These are phyloP conservation scores for Cryptosporidium ubiquitum DNA, from an alignment of 169 alveolate genomes.

Conservation along the genomic window DNA sequence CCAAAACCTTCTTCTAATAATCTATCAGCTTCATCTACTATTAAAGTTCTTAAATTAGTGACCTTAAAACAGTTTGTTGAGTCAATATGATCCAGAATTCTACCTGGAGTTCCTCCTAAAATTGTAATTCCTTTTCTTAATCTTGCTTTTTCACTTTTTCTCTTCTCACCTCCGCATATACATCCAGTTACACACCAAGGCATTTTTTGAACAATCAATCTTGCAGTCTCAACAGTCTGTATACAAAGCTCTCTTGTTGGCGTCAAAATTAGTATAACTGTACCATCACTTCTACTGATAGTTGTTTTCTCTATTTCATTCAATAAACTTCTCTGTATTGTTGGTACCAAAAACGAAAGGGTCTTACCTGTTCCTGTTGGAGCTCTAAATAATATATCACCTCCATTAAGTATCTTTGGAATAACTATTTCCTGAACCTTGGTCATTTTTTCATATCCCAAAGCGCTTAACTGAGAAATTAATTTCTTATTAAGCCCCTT, in stretches of 20 bases:
- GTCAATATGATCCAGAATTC: conserved; percentile 93
- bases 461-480: conserved; percentile 32
- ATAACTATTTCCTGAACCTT: conserved; percentile 89
- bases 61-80: conserved; percentile 90
- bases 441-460: conserved; percentile 87
- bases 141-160: conserved; percentile 89
- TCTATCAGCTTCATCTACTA: conserved; percentile 99
- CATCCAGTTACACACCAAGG: conserved; percentile 82
- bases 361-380: conserved; percentile 98
- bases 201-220: conserved; percentile 81
- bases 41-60: conserved; percentile 82
- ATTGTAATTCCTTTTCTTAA: conserved; percentile 92
- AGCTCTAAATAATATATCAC: conserved; percentile 92
- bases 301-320: conserved; percentile 60
- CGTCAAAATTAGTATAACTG: conserved; percentile 79
- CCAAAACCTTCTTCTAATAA: conserved; percentile 96
- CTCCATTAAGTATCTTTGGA: conserved; percentile 89
- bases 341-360: conserved; percentile 93
- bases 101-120: conserved; percentile 97
- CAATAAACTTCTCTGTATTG: conserved; percentile 80
- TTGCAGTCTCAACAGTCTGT: conserved; percentile 81
- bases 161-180: conserved; percentile 89
- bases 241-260: conserved; percentile 92
- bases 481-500: conserved; percentile 43
- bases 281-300: conserved; percentile 81